Percentiles rank a stretch among this genome's conserved stretches.
phyloP scores from a whole-genome alignment of 495 filamentous ascomycete genomes.

The Penicillium parvum region DNA sequence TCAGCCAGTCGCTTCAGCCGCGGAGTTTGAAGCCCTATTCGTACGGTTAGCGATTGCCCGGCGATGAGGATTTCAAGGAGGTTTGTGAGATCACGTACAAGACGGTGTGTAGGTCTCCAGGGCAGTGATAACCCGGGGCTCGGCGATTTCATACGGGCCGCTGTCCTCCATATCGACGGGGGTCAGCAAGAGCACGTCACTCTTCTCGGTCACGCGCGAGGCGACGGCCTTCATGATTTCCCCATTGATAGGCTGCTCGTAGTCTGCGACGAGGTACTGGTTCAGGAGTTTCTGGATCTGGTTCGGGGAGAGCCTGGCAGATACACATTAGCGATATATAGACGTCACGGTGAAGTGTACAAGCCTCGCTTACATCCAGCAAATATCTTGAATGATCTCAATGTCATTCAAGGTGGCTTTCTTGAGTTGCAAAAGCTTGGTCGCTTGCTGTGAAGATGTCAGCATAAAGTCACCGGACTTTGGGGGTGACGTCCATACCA shows the following conservation, averaged over 20 bases:
- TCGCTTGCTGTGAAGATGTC: conserved; percentile 68
- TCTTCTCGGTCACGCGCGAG: conserved; percentile 96
- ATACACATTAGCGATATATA: conserved; percentile 12
- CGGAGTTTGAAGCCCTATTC: conserved; percentile 85
- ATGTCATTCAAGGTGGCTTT: conserved; percentile 99
- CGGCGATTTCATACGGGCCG: conserved; percentile 98
- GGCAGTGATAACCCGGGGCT: conserved; percentile 91
- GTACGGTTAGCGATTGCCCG: conserved; percentile 14
- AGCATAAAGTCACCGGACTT: background rate
- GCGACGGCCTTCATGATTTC: conserved; percentile 99
- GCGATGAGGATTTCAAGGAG: background rate
- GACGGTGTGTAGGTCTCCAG: conserved; percentile 97
- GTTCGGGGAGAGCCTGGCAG: conserved; percentile 84
- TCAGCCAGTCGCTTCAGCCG: conserved; percentile 91
- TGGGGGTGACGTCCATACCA: conserved; percentile 52
- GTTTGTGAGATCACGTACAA: conserved; percentile 52
- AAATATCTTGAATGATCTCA: conserved; percentile 99
- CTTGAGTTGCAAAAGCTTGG: conserved; percentile 97
- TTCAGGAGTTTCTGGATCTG: conserved; percentile 99
- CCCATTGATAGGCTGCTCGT: conserved; percentile 98
- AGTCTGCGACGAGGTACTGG: conserved; percentile 97
- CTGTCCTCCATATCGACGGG: conserved; percentile 99
- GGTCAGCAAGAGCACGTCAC: conserved; percentile 84
- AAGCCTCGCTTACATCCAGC: conserved; percentile 81
- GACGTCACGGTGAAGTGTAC: no score